Percentiles rank a stretch among this genome's conserved stretches.
Conservation (phyloP, 208 protist species). For the Vickermania ingenoplastis region DNA sequence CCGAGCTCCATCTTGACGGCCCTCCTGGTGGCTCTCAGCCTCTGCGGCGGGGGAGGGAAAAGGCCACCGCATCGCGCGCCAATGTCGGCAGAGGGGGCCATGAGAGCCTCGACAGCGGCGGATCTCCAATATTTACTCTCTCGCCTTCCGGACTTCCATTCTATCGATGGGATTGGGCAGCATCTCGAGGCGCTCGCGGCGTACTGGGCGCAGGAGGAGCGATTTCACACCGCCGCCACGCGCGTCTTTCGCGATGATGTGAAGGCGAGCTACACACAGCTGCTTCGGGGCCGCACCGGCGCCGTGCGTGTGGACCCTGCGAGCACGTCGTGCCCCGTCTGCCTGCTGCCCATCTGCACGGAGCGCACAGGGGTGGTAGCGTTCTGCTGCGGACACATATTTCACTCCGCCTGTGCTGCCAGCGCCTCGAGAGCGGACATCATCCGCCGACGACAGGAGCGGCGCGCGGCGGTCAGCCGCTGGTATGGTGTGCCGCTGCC, state of each 20-base stretch:
- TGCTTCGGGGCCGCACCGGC: conserved; percentile 20
- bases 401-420: conserved; percentile 33
- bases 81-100: background rate
- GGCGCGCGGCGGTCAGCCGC: background rate
- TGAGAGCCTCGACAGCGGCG: conserved; percentile 8
- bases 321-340: conserved; percentile 15
- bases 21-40: background rate
- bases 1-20: background rate
- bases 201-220: conserved; percentile 25
- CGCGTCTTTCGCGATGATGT: conserved; percentile 41
- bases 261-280: conserved; percentile 18
- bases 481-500: background rate
- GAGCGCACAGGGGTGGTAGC: conserved; percentile 11
- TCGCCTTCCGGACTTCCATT: conserved; percentile 30
- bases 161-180: conserved; percentile 5
- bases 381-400: conserved; percentile 55
- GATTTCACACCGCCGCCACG: conserved; percentile 31
- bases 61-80: no score
- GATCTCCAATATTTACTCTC: conserved; percentile 41
- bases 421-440: background rate
- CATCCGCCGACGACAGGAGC: background rate
- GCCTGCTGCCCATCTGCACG: conserved; percentile 8
- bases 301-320: conserved; percentile 30
- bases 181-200: conserved; percentile 41
- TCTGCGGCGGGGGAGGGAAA: background rate